A percentile compares a stretch with the other conserved stretches of the same genome.
These are phyloP conservation scores for Pythium folliculosum DNA, from an alignment of 352 stramenopile species.

Conservation along the genomic window DNA sequence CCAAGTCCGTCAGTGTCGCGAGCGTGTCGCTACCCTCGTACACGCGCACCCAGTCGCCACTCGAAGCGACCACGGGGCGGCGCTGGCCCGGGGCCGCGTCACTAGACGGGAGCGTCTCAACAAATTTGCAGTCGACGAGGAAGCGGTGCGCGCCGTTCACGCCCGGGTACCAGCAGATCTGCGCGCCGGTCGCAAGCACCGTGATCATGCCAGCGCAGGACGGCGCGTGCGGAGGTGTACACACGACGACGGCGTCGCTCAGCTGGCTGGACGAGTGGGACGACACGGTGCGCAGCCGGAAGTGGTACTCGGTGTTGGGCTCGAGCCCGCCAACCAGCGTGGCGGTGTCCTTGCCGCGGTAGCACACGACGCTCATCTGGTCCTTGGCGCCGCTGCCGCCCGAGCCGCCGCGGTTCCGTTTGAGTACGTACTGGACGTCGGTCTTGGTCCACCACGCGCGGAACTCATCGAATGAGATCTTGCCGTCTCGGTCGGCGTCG, in stretches of 20 bases:
- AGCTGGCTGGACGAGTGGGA: constrained; percentile 75
- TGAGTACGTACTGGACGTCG: constrained; percentile 85
- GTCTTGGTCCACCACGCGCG: constrained; percentile 84
- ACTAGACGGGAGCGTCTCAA: constrained; percentile 52
- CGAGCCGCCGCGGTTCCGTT: constrained; percentile 48
- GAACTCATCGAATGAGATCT: constrained; percentile 89
- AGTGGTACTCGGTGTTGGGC: constrained; percentile 86
- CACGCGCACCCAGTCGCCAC: constrained; percentile 61
- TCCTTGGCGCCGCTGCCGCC: constrained; percentile 14
- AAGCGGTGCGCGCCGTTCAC: constrained; percentile 67
- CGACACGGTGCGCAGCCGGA: constrained; percentile 79
- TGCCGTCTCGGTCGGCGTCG: constrained; percentile 77
- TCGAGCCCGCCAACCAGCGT: constrained; percentile 59
- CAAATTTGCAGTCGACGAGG: constrained; percentile 71
- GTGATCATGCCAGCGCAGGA: constrained; percentile 62
- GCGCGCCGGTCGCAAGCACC: constrained; percentile 44
- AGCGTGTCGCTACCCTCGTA: constrained; percentile 83
- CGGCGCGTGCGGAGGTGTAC: constrained; percentile 54
- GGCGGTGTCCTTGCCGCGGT: constrained; percentile 58
- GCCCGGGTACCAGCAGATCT: constrained; percentile 86
- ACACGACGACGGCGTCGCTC: constrained; percentile 76
- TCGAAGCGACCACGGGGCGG: background rate
- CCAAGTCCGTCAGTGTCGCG: constrained; percentile 59
- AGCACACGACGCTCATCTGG: constrained; percentile 72
- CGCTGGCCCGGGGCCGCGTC: background rate